phyloP scores from a whole-genome alignment of 345 rosid species.

The Durio zibethinus region DNA sequence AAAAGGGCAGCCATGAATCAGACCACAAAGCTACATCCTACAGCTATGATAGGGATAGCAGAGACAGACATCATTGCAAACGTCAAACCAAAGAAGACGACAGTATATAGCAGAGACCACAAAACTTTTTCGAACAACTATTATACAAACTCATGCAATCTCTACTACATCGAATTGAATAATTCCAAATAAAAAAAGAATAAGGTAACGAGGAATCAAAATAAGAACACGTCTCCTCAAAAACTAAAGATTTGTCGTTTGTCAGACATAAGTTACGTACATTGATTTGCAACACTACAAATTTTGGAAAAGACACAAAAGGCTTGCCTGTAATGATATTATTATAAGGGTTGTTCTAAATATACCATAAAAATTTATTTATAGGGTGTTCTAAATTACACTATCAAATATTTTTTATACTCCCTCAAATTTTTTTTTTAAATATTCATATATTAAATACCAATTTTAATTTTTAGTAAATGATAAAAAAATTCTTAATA shows the following conservation, averaged over 20 bases:
- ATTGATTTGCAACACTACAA: background rate
- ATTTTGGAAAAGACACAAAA: background rate
- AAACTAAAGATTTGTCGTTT: background rate
- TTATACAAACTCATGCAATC: background rate
- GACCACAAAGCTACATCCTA: background rate
- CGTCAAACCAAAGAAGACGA: background rate
- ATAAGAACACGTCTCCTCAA: background rate
- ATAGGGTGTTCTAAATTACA: no score
- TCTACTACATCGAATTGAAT: background rate
- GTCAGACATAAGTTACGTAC: background rate
- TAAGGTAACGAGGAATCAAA: background rate
- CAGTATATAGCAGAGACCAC: background rate
- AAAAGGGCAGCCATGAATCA: background rate
- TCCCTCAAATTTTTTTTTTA: no score
- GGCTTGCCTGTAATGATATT: background rate
- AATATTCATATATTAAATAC: no score
- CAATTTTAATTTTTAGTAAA: no score
- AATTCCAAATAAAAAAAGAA: no score
- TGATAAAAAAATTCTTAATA: no score
- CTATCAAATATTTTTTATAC: no score
- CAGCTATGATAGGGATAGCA: background rate
- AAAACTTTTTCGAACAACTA: background rate
- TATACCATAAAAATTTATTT: no score
- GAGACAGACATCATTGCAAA: conserved; percentile 5
- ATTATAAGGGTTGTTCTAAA: no score